A percentile compares a stretch with the other conserved stretches of the same genome.
Evolutionary conservation across 805 yeast species (phyloP).

Genomic region (Alloascoidea hylecoeti): DNA sequence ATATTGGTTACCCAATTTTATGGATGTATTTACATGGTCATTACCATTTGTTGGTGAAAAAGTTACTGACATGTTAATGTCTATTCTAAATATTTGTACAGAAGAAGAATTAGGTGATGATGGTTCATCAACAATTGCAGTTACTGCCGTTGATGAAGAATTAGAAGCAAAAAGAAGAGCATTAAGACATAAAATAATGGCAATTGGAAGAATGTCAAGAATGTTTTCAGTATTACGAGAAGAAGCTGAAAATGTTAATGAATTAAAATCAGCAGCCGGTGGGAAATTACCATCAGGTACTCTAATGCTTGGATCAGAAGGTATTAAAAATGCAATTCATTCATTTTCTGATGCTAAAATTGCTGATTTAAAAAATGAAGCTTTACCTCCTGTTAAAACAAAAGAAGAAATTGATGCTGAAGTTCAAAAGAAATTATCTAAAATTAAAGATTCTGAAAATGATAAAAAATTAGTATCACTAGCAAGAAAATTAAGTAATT

Average conservation of each 20-base stretch:
- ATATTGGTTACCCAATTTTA: constrained; percentile 90
- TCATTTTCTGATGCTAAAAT: constrained; percentile 74
- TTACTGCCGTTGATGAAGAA: constrained; percentile 5
- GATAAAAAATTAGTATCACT: constrained; percentile 12
- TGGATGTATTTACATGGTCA: constrained; percentile 97
- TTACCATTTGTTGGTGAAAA: constrained; percentile 95
- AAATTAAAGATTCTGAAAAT: constrained; percentile 13
- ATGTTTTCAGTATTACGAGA: constrained; percentile 83
- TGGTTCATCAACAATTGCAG: constrained; percentile 27
- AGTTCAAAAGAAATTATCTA: constrained; percentile 25
- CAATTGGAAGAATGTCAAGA: constrained; percentile 91
- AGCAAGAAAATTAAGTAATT: constrained; percentile 12
- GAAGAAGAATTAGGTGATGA: constrained; percentile 86
- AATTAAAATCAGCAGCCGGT: constrained; percentile 56
- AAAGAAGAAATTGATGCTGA: constrained; percentile 32
- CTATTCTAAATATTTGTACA: constrained; percentile 85
- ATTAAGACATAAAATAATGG: constrained; percentile 76
- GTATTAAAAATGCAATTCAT: constrained; percentile 50
- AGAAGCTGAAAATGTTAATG: constrained; percentile 76
- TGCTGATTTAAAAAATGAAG: constrained; percentile 76
- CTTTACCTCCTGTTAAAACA: constrained; percentile 68
- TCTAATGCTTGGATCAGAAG: constrained; percentile 69
- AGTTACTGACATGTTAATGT: constrained; percentile 83
- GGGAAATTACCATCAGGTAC: constrained; percentile 83
- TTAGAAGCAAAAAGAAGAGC: constrained; percentile 29